Evolutionary conservation across 2,329 filamentous ascomycete species (phyloP), one percentile per base, ranked within the genome.

Genomic region (Beauveria brongniartii): DNA sequence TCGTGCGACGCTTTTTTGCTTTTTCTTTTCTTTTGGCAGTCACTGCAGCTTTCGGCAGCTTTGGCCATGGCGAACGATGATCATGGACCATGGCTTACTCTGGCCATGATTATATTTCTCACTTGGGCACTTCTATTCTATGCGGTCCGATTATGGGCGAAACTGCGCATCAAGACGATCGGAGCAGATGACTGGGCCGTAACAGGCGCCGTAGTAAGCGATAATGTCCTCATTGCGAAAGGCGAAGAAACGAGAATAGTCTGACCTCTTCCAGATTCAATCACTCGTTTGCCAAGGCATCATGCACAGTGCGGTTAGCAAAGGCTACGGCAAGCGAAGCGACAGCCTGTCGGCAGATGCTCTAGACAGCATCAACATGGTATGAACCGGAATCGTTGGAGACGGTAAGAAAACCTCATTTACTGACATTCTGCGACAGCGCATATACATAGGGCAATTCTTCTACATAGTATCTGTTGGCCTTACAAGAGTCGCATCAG

Each of bases 391-490:
- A 3, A 14, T 26, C 24, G 14, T 24, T 24, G 10, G 51, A 24
- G 20, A 18, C 51, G 30, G 5, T 6, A 18, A 22, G 24, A 3
- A 3, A 3, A 8, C 4, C 16, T 37, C 34, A 5, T 2, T 37
- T 14, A 37, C 34, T 53, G 7, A 52, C n/a, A 47, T 8, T 6
- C 1, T 14, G 20, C 7, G 3, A 4, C 10, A 58, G 55, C 26
- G 51, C 37, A 28, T 58, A 18, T 58, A 64, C 26, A 40, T 41
- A 4, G 46, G 48, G 4, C 63, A 64, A 1, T 53, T 55, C n/a
- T 46, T 59, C 16, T 63, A 64, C 28, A n/a, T 63, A 4, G 18
- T 63, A 37, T 50, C 57, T 9, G 43, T 59, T n/a, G 63, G 63
- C 3, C 34, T 63, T 12, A 63, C 52, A 14, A 61, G 37, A 47